These are phyloP conservation scores for Emericellopsis terricola DNA, from an alignment of 495 filamentous ascomycete species.

Conservation along the genomic window DNA sequence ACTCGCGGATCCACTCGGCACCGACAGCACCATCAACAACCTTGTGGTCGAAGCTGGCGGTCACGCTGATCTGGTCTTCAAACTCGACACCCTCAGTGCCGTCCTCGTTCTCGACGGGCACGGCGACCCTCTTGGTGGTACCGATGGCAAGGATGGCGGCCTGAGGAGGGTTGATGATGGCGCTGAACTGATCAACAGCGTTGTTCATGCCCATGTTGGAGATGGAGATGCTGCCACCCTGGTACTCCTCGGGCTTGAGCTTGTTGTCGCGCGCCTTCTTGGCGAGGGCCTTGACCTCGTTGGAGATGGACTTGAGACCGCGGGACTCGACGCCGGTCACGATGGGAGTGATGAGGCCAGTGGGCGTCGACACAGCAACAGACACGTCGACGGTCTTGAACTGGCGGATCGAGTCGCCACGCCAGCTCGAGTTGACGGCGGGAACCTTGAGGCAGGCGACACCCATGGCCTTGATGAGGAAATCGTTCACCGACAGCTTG, in stretches of 20 bases:
- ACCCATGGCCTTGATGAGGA: slow-evolving; percentile 91
- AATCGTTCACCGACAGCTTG: slow-evolving; percentile 98
- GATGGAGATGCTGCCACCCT: slow-evolving; percentile 97
- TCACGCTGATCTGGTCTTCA: slow-evolving; percentile 94
- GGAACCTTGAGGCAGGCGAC: slow-evolving; percentile 84
- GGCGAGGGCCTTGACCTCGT: slow-evolving; percentile 81
- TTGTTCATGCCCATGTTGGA: slow-evolving; percentile 99
- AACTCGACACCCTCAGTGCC: slow-evolving; percentile 61
- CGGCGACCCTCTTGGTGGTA: slow-evolving; percentile 82
- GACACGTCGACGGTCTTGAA: slow-evolving; percentile 81
- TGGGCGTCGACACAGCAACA: slow-evolving; percentile 87
- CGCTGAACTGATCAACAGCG: slow-evolving; percentile 94
- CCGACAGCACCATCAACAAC: slow-evolving; percentile 80
- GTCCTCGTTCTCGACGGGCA: slow-evolving; percentile 71
- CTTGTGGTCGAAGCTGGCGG: slow-evolving; percentile 94
- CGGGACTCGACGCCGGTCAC: slow-evolving; percentile 71
- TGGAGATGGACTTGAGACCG: slow-evolving; percentile 74
- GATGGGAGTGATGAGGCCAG: slow-evolving; percentile 93
- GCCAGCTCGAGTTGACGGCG: slow-evolving; percentile 90
- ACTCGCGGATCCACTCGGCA: slow-evolving; percentile 89
- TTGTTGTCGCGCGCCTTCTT: slow-evolving; percentile 94
- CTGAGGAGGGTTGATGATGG: slow-evolving; percentile 98
- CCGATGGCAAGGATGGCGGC: slow-evolving; percentile 91
- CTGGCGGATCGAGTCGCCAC: slow-evolving; percentile 76
- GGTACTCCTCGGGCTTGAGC: slow-evolving; percentile 98